Conservation (phyloP, 768 basidiomycete genomes). For the Mycena kentingensis region DNA sequence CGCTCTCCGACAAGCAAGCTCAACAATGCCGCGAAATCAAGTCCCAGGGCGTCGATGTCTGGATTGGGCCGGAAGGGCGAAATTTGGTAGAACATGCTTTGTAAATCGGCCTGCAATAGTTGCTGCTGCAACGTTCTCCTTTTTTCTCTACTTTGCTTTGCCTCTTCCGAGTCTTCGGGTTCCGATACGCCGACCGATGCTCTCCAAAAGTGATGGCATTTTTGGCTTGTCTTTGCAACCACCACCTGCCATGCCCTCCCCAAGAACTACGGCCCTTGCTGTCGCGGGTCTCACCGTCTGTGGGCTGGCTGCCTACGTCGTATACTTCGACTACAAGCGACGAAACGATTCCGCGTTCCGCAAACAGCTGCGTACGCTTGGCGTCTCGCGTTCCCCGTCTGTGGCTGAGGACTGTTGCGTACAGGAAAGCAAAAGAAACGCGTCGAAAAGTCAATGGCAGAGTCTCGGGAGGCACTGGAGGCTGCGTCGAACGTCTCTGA, state of each 20-base stretch:
- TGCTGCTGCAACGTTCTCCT: no score
- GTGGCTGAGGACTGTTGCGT: conserved; percentile 12
- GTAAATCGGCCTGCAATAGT: no score
- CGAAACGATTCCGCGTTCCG: conserved; percentile 87
- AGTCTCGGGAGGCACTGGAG: conserved; percentile 47
- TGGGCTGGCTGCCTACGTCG: conserved; percentile 75
- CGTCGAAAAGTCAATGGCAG: conserved; percentile 64
- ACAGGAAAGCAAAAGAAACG: conserved; percentile 93
- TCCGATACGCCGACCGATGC: no score
- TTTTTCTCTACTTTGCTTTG: no score
- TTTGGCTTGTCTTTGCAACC: background rate
- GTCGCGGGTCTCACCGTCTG: conserved; percentile 54
- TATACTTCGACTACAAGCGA: conserved; percentile 94
- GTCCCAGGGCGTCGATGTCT: no score
- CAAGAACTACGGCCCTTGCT: conserved; percentile 42
- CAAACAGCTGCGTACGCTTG: conserved; percentile 75
- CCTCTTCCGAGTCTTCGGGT: background rate
- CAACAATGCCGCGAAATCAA: no score
- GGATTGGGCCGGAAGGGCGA: no score
- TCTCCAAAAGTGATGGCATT: no score
- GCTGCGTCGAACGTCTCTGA: conserved; percentile 39
- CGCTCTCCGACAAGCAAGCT: no score
- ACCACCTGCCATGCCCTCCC: conserved; percentile 40
- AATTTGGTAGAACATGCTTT: no score
- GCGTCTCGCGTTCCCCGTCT: conserved; percentile 14